Evolutionary conservation across 805 yeast genomes (phyloP).

Genomic region (Candida alai): DNA sequence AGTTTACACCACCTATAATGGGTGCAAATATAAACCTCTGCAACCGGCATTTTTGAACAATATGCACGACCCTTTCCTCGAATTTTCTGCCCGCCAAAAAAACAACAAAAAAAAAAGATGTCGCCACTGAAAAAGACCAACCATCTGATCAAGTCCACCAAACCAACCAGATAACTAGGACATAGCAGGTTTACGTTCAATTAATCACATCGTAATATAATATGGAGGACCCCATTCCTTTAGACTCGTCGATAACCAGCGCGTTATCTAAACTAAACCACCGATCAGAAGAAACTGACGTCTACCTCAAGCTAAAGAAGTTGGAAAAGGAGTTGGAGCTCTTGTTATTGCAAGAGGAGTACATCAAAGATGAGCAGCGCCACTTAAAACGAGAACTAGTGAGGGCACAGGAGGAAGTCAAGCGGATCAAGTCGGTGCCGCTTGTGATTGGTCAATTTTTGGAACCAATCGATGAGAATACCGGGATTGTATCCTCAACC

Average conservation of each 20-base stretch:
- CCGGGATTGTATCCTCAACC: conserved; percentile 95
- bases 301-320: conserved; percentile 79
- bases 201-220: background rate
- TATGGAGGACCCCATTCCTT: conserved; percentile 38
- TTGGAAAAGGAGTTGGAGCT: conserved; percentile 88
- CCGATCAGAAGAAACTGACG: conserved; percentile 48
- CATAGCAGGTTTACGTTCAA: background rate
- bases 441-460: conserved; percentile 96
- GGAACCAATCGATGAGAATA: conserved; percentile 94
- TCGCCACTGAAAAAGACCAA: too few species aligned
- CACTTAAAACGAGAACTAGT: conserved; percentile 90
- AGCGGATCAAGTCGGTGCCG: conserved; percentile 95
- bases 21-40: too few species aligned
- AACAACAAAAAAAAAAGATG: too few species aligned
- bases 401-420: conserved; percentile 97
- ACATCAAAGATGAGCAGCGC: conserved; percentile 96
- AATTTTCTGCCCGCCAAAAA: too few species aligned
- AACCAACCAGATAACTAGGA: too few species aligned
- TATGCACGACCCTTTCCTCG: too few species aligned
- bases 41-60: too few species aligned
- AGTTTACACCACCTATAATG: too few species aligned
- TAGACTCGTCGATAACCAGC: conserved; percentile 14
- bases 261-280: conserved; percentile 8
- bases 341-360: conserved; percentile 85
- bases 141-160: too few species aligned